These are phyloP conservation scores for Stachybotrys echinatus DNA, from an alignment of 2,329 filamentous ascomycete genomes.

Conservation along the genomic window DNA sequence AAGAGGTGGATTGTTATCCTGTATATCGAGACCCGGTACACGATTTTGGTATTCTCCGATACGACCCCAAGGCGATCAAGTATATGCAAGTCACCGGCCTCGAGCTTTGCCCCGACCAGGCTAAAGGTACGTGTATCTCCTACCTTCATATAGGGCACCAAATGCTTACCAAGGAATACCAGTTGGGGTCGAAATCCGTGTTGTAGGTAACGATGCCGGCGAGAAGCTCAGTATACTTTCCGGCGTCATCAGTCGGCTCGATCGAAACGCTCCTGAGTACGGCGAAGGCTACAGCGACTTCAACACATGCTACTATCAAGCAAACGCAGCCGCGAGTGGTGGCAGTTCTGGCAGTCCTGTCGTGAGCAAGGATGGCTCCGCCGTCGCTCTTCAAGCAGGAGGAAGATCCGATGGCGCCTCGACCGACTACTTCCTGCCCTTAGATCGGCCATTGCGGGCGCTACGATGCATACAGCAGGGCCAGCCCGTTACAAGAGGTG, in stretches of 20 bases:
- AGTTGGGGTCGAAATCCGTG: conserved; percentile 90
- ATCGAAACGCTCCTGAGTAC: conserved; percentile 95
- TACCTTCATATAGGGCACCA: background rate
- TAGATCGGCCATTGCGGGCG: conserved; percentile 85
- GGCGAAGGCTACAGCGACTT: conserved; percentile 98
- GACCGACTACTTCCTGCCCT: conserved; percentile 93
- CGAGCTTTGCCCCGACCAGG: conserved; percentile 76
- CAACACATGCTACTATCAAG: conserved; percentile 94
- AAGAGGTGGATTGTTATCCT: conserved; percentile 90
- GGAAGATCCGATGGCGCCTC: conserved; percentile 91
- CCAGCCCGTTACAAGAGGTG: conserved; percentile 75
- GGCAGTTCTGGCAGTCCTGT: conserved; percentile 98
- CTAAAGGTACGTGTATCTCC: conserved; percentile 46
- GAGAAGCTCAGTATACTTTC: conserved; percentile 98
- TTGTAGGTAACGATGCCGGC: conserved; percentile 96
- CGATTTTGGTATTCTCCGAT: conserved; percentile 95
- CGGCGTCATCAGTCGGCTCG: conserved; percentile 91
- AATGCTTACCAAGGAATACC: conserved; percentile 3
- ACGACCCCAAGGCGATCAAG: conserved; percentile 92
- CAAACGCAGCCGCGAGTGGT: conserved; percentile 91
- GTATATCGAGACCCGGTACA: conserved; percentile 98
- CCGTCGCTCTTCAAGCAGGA: conserved; percentile 89
- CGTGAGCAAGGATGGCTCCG: conserved; percentile 89
- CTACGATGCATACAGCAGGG: conserved; percentile 78
- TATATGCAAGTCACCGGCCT: conserved; percentile 89